A percentile compares a stretch with the other conserved stretches of the same genome.
Conservation (phyloP, 257 asterid genomes). For the Leptodermis oblonga region DNA sequence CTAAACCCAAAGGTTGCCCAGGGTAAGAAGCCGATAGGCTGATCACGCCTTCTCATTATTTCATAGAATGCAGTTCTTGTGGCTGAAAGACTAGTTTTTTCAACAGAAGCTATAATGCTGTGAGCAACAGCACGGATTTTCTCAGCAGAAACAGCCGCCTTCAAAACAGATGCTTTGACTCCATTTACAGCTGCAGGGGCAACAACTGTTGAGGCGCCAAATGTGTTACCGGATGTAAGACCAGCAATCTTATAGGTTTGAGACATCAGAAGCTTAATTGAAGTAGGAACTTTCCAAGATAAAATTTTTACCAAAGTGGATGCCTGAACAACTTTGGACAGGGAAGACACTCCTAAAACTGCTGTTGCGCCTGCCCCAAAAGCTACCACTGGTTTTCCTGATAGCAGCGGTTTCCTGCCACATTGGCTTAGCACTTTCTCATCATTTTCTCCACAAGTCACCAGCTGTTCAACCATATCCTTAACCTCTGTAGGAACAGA, state of each 20-base stretch:
- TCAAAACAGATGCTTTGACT: slow-evolving; percentile 45
- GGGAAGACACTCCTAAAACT: slow-evolving; percentile 68
- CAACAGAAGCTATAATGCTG: slow-evolving; percentile 73
- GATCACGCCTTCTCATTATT: slow-evolving; percentile 65
- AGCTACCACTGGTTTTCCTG: slow-evolving; percentile 77
- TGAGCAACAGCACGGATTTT: slow-evolving; percentile 73
- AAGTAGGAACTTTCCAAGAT: slow-evolving; percentile 61
- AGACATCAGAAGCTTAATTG: slow-evolving; percentile 50
- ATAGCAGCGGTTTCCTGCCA: slow-evolving; percentile 44
- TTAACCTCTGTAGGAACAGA: slow-evolving; percentile 56
- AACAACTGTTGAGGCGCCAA: slow-evolving; percentile 47
- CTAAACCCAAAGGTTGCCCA: slow-evolving; percentile 92
- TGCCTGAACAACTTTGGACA: slow-evolving; percentile 72
- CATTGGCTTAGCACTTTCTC: slow-evolving; percentile 24
- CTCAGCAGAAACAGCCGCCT: slow-evolving; percentile 70
- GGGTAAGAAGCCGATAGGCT: slow-evolving; percentile 55
- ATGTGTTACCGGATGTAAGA: slow-evolving; percentile 47
- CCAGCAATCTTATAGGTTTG: slow-evolving; percentile 64
- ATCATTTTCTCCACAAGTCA: slow-evolving; percentile 36
- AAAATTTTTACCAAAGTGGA: slow-evolving; percentile 64
- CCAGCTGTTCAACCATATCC: slow-evolving; percentile 56
- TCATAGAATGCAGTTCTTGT: slow-evolving; percentile 81
- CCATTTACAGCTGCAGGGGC: slow-evolving; percentile 52
- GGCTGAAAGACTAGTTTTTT: slow-evolving; percentile 85
- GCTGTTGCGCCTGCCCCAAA: slow-evolving; percentile 98